These are phyloP conservation scores for Anthostomella pinea DNA, from an alignment of 2,329 filamentous ascomycete species.

Conservation along the genomic window DNA sequence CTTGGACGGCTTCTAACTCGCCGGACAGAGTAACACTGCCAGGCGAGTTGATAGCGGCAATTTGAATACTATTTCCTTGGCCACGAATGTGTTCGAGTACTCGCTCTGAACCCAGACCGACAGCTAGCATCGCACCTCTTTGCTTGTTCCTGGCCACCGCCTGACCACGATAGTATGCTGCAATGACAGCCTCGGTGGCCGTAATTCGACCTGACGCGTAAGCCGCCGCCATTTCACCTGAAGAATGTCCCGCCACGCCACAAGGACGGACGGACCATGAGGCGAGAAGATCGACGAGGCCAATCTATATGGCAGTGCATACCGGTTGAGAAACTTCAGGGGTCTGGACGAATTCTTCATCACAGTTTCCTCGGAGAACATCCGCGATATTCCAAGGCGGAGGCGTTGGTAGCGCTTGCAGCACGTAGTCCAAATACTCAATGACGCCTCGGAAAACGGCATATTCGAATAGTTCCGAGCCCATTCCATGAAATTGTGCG, in stretches of 20 bases:
- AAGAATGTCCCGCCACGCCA: slow-evolving; percentile 38
- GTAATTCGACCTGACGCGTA: slow-evolving; percentile 24
- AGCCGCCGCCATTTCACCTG: slow-evolving; percentile 31
- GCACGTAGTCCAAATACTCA: slow-evolving; percentile 12
- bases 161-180: slow-evolving; percentile 17
- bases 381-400: slow-evolving; percentile 10
- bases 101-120: slow-evolving; percentile 9
- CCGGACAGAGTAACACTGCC: slow-evolving; percentile 29
- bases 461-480: slow-evolving; percentile 16
- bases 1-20: slow-evolving; percentile 18
- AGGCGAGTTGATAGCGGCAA: slow-evolving; percentile 26
- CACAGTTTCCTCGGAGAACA: slow-evolving; percentile 2
- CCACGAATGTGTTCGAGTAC: neutral
- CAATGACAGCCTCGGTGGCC: slow-evolving; percentile 15
- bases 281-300: slow-evolving; percentile 32
- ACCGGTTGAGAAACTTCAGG: slow-evolving; percentile 28
- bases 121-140: slow-evolving; percentile 14
- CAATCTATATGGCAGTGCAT: slow-evolving; percentile 35
- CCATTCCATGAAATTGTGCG: slow-evolving; percentile 31
- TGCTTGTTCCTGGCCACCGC: slow-evolving; percentile 2
- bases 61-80: neutral
- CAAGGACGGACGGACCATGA: slow-evolving; percentile 30
- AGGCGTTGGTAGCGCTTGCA: neutral
- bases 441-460: slow-evolving; percentile 9
- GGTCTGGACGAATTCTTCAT: slow-evolving; percentile 2